These are phyloP conservation scores for Haemoproteus tartakovskyi DNA, from an alignment of 169 alveolate genomes.

Conservation along the genomic window DNA sequence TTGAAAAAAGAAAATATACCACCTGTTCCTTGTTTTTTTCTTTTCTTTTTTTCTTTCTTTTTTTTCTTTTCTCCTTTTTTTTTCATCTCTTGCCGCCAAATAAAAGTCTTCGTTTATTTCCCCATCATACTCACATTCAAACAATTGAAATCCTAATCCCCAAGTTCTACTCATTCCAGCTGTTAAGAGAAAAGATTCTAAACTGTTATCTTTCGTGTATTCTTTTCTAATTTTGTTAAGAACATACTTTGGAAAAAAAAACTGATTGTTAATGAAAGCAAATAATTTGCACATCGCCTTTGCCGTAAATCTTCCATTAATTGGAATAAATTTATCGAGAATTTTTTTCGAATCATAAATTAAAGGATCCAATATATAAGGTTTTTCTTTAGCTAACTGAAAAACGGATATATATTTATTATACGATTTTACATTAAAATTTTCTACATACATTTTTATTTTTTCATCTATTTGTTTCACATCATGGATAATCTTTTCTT, in stretches of 20 bases:
- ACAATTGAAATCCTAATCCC: constrained; percentile 71
- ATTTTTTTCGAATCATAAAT: constrained; percentile 68
- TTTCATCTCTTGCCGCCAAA: neutral
- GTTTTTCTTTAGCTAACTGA: constrained; percentile 50
- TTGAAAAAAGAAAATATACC: no score
- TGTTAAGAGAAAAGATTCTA: constrained; percentile 67
- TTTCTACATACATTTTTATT: constrained; percentile 28
- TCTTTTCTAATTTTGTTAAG: constrained; percentile 29
- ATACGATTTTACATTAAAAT: constrained; percentile 19
- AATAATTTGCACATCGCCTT: constrained; percentile 64
- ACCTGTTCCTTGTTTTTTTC: neutral
- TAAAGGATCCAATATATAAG: constrained; percentile 69
- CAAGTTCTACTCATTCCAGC: constrained; percentile 71
- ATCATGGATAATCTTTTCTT: no score
- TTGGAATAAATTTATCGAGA: constrained; percentile 69
- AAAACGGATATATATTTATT: constrained; percentile 64
- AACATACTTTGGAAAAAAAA: constrained; percentile 61
- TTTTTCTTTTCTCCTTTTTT: neutral
- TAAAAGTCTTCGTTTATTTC: constrained; percentile 38
- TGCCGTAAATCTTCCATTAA: constrained; percentile 69
- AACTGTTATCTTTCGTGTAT: constrained; percentile 56
- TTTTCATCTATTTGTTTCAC: no score
- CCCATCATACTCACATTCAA: constrained; percentile 65
- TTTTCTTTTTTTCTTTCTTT: neutral
- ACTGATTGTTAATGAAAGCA: constrained; percentile 39